Conservation (phyloP, 2,329 filamentous ascomycete species). For the Massarina eburnea region DNA sequence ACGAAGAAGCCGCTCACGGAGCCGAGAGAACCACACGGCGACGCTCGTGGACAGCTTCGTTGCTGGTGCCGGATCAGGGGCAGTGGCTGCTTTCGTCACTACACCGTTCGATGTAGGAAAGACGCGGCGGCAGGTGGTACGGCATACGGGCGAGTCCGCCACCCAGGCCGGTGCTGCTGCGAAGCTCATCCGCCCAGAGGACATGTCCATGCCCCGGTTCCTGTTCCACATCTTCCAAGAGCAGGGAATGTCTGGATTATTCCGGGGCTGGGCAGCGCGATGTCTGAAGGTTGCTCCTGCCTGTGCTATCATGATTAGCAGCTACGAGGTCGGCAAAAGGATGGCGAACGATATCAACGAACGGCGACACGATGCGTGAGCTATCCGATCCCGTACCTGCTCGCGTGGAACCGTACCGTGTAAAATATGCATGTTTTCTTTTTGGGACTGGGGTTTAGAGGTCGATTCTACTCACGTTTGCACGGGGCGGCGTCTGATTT, state of each 20-base stretch:
- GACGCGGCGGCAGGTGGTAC: conserved; percentile 85
- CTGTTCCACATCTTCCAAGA: conserved; percentile 88
- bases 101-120: conserved; percentile 98
- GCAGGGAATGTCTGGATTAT: conserved; percentile 79
- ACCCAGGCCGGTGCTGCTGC: conserved; percentile 45
- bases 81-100: conserved; percentile 82
- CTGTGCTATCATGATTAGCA: conserved; percentile 99
- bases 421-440: conserved; percentile 5
- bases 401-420: background rate
- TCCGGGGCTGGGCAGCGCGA: conserved; percentile 87
- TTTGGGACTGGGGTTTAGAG: conserved; percentile 6
- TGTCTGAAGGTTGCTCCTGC: conserved; percentile 94
- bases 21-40: conserved; percentile 68
- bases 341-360: conserved; percentile 77
- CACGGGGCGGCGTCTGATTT: conserved; percentile 11
- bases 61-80: conserved; percentile 80
- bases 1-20: conserved; percentile 56
- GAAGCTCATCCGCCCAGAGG: conserved; percentile 62
- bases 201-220: conserved; percentile 76
- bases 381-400: background rate
- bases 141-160: conserved; percentile 54
- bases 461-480: conserved; percentile 15
- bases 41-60: conserved; percentile 89
- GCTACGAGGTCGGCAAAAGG: conserved; percentile 93
- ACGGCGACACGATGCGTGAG: conserved; percentile 34